phyloP scores from a whole-genome alignment of 83 land plant genomes.

The Diphasiastrum complanatum region DNA sequence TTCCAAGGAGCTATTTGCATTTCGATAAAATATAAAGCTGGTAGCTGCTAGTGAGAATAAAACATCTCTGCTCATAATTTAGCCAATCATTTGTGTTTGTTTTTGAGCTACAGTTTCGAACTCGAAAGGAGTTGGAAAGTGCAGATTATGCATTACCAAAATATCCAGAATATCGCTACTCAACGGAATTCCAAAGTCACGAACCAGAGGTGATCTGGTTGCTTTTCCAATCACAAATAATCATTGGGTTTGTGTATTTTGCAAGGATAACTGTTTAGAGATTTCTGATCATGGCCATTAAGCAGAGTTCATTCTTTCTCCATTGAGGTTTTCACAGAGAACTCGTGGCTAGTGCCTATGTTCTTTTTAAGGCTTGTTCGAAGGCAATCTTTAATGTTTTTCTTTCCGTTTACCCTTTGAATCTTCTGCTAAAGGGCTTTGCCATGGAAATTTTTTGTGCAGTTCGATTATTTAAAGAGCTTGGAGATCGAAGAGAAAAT shows the following conservation, averaged over 20 bases:
- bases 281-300: neutral
- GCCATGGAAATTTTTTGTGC: neutral
- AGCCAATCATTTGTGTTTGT: too few relatives aligned
- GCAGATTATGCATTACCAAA: constrained; percentile 43
- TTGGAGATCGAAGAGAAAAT: constrained; percentile 68
- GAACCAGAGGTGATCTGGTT: constrained; percentile 50
- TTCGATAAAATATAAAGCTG: too few relatives aligned
- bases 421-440: neutral
- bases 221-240: too few relatives aligned
- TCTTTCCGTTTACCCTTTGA: neutral
- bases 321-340: too few relatives aligned
- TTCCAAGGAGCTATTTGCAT: too few relatives aligned
- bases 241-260: too few relatives aligned
- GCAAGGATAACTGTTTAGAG: neutral
- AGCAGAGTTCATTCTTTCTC: neutral
- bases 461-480: constrained; percentile 69
- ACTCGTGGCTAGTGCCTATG: too few relatives aligned
- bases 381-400: neutral
- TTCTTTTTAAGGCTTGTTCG: too few relatives aligned
- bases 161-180: constrained; percentile 46
- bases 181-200: constrained; percentile 69
- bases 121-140: constrained; percentile 63
- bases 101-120: constrained; percentile 36
- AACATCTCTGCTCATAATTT: too few relatives aligned
- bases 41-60: neutral